These are phyloP conservation scores for Ceratocystiopsis minuta DNA, from an alignment of 2,329 filamentous ascomycete genomes.

Conservation along the genomic window DNA sequence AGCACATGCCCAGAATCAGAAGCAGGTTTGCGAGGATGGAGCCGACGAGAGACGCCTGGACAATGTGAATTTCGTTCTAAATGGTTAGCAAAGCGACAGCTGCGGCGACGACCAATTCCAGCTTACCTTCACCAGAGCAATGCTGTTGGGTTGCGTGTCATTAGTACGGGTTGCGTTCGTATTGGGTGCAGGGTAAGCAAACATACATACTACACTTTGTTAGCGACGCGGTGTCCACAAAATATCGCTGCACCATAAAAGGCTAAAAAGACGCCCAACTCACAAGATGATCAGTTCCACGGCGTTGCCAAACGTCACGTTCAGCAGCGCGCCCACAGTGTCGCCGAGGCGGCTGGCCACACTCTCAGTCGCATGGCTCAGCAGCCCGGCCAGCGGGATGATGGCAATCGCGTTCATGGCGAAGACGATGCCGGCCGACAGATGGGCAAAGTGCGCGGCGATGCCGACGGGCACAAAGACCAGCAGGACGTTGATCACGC, in stretches of 20 bases:
- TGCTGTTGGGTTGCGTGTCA: not conserved
- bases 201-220: conserved; percentile 21
- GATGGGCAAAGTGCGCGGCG: conserved; percentile 25
- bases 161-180: not conserved
- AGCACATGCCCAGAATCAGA: conserved; percentile 58
- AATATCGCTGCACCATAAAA: too few relatives aligned
- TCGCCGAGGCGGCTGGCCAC: conserved; percentile 68
- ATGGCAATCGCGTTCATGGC: conserved; percentile 55
- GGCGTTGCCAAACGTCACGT: conserved; percentile 82
- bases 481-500: conserved; percentile 47
- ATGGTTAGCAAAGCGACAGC: not conserved
- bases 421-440: conserved; percentile 28
- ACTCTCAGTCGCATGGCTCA: conserved; percentile 76
- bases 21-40: conserved; percentile 63
- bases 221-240: conserved; percentile 1
- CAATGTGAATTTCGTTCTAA: conserved; percentile 50
- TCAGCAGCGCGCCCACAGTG: conserved; percentile 72
- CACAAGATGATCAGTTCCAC: conserved; percentile 71
- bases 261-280: conserved; percentile 23
- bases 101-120: too few relatives aligned
- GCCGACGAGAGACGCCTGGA: conserved; percentile 58
- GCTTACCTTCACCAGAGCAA: conserved; percentile 10
- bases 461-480: conserved; percentile 56
- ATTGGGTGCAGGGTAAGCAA: not conserved
- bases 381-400: conserved; percentile 65